These are phyloP conservation scores for Adiantum capillusveneris DNA, from an alignment of 75 land plant genomes.

Conservation along the genomic window DNA sequence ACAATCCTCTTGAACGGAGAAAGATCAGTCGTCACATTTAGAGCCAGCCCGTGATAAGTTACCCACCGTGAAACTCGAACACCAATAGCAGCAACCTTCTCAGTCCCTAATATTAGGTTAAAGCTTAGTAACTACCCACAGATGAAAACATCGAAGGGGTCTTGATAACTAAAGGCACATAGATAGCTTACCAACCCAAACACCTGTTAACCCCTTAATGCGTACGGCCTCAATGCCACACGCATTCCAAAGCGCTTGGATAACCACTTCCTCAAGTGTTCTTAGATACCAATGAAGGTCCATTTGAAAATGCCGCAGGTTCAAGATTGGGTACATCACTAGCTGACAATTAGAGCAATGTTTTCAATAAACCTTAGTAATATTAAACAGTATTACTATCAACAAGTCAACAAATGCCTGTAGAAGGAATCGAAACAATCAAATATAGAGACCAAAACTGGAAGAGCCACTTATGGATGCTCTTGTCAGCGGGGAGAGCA, in stretches of 20 bases:
- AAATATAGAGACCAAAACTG: too few species aligned
- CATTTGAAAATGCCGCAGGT: slow-evolving; percentile 78
- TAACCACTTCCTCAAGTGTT: slow-evolving; percentile 87
- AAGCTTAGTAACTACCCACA: too few species aligned
- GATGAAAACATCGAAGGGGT: too few species aligned
- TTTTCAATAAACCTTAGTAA: too few species aligned
- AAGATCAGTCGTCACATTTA: slow-evolving; percentile 83
- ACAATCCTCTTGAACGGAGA: slow-evolving; percentile 64
- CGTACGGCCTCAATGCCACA: slow-evolving; percentile 63
- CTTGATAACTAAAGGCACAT: too few species aligned
- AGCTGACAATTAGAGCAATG: slow-evolving; percentile 63
- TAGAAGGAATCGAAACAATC: too few species aligned
- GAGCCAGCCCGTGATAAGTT: slow-evolving; percentile 81
- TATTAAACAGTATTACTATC: too few species aligned
- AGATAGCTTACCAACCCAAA: slow-evolving; percentile 85
- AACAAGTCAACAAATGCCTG: too few species aligned
- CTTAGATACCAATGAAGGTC: slow-evolving; percentile 99
- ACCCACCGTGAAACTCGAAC: slow-evolving; percentile 80
- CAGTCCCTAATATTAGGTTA: slow-evolving; percentile 36
- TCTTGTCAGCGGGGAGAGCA: too few species aligned
- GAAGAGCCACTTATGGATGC: too few species aligned
- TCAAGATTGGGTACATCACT: slow-evolving; percentile 93
- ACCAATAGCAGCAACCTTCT: slow-evolving; percentile 90
- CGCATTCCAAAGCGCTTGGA: slow-evolving; percentile 53
- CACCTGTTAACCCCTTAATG: slow-evolving; percentile 72